Evolutionary conservation across 176 grass and related monocot species (phyloP), one percentile per base, ranked within the genome.

Genomic region (Aechmea fasciata): DNA sequence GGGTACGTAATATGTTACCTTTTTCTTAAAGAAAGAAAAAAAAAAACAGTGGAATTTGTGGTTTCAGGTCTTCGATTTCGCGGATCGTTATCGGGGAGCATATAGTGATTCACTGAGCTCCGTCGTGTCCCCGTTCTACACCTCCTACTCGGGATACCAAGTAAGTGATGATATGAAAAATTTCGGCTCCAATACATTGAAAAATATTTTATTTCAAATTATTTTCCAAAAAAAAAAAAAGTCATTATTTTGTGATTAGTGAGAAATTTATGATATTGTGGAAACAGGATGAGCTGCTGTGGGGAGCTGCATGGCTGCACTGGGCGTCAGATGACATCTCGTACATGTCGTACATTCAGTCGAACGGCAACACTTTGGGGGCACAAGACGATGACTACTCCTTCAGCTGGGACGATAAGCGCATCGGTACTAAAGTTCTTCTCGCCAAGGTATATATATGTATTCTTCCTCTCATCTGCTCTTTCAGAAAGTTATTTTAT

Each of bases 351-450:
- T 96, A 96, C 77, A 87, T 96, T 71, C 47, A 69, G 57, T 15
- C 71, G 2, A 96, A 96, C n/a, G 87, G 87, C 29, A 51, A 81
- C 47, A 74, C 1, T 7, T 70, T 96, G 3, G 91, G 91, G 28
- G 84, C 52, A 2, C 84, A 87, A 17, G 67, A 96, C 13, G 91
- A 96, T 77, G 79, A 78, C 74, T 90, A 79, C 80, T 87, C 87
- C 55, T 83, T 96, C 73, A 90, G 87, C 72, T 96, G 91, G 87
- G 87, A 96, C 69, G 87, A 90, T 76, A 96, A 96, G 84, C 87
- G 84, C 13, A 11, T 75, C 1, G 87, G 76, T 50, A 83, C 81
- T 29, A 90, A 96, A 25, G 68, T 96, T 62, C 87, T 96, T 67
- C 91, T 90, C 62, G 52, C 91, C 70, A 90, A 90, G 78, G 76